Conservation (phyloP, 768 basidiomycete genomes). For the Pleurotus cornucopiae region DNA sequence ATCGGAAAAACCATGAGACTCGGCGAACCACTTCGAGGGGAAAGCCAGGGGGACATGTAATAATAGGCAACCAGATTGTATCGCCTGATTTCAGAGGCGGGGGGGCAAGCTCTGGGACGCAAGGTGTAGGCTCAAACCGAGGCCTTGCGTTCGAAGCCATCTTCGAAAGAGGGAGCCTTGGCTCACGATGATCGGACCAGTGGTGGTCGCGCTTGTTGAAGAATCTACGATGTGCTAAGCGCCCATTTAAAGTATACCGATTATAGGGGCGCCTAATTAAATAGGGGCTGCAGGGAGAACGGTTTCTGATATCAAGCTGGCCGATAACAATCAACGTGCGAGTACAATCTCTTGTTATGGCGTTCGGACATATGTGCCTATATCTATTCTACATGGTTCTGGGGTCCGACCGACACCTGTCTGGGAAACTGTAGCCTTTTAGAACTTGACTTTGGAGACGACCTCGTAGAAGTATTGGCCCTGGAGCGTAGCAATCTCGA, state of each 20-base stretch:
- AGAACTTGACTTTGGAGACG: conserved; percentile 39
- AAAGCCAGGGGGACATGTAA: conserved; percentile 38
- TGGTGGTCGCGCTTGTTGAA: too few species aligned
- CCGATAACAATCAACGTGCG: background rate
- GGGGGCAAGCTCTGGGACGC: background rate
- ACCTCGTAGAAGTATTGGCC: conserved; percentile 52
- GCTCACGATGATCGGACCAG: too few species aligned
- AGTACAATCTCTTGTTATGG: background rate
- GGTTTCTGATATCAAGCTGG: background rate
- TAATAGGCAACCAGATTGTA: conserved; percentile 27
- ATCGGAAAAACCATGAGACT: background rate
- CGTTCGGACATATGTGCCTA: background rate
- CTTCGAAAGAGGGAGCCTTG: too few species aligned
- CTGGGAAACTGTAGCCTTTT: conserved; percentile 9
- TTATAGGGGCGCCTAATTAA: background rate
- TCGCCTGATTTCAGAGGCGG: conserved; percentile 1
- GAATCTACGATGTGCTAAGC: too few species aligned
- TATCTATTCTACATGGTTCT: background rate
- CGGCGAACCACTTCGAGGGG: conserved; percentile 36
- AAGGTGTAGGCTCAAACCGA: background rate
- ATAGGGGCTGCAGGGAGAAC: background rate
- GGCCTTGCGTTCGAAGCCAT: background rate
- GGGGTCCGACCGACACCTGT: background rate
- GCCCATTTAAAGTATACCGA: background rate
- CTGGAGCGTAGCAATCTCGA: conserved; percentile 53